Percentiles rank a stretch among this genome's conserved stretches.
These are phyloP conservation scores for Mycena crocata DNA, from an alignment of 768 basidiomycete genomes.

Conservation along the genomic window DNA sequence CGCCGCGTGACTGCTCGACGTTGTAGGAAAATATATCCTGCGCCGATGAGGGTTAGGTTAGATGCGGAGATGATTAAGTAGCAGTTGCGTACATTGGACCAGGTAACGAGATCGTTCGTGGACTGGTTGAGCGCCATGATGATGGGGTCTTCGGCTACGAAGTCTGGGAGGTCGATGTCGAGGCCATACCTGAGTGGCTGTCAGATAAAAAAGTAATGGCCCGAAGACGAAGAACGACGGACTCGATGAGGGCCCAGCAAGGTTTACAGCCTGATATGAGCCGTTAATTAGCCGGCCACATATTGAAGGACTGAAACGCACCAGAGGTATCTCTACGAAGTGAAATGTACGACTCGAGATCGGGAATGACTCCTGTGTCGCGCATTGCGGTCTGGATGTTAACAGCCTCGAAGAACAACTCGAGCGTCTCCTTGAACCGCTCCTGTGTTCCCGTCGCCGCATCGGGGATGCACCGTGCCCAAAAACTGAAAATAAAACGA, in stretches of 20 bases:
- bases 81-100: slow-evolving; percentile 79
- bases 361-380: slow-evolving; percentile 63
- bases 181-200: slow-evolving; percentile 62
- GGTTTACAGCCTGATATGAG: slow-evolving; percentile 68
- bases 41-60: slow-evolving; percentile 10
- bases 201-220: slow-evolving; percentile 11
- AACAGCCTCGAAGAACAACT: slow-evolving; percentile 76
- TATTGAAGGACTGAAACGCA: slow-evolving; percentile 35
- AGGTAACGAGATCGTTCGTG: slow-evolving; percentile 84
- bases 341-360: slow-evolving; percentile 80
- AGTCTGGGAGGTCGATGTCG: slow-evolving; percentile 77
- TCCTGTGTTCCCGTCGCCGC: slow-evolving; percentile 68
- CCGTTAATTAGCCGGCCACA: slow-evolving; percentile 33
- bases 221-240: slow-evolving; percentile 40
- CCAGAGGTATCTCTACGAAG: slow-evolving; percentile 82
- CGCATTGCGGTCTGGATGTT: slow-evolving; percentile 72
- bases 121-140: slow-evolving; percentile 72
- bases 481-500: slow-evolving; percentile 61
- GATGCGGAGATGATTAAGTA: no score
- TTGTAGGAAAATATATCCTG: slow-evolving; percentile 85
- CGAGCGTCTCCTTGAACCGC: slow-evolving; percentile 79
- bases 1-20: slow-evolving; percentile 75
- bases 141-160: slow-evolving; percentile 73
- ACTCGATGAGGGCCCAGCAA: slow-evolving; percentile 83
- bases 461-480: slow-evolving; percentile 69